Base-by-base conservation (phyloP, 2,329 filamentous ascomycete species). In the Microthyrium microscopicum region DNA sequence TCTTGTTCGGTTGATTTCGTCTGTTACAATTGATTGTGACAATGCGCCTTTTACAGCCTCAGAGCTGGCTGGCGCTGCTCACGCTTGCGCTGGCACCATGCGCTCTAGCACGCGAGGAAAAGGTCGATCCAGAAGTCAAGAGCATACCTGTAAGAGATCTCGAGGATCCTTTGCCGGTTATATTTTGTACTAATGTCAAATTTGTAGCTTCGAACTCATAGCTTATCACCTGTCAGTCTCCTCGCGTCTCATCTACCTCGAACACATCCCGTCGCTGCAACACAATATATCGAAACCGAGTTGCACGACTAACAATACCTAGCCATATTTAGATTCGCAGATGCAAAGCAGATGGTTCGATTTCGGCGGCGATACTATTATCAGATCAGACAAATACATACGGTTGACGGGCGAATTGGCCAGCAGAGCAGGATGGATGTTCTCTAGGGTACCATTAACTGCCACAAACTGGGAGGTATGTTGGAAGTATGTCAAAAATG, bases 331-430 rank as follows among this genome's bases (percentile, higher is more conserved):
- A 47, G 89, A 98, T 61, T 89, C 84, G 40, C 89, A 95, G 57
- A 85, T 95, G 77, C 80, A 91, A 62, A 93, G 82, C 62, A 77
- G 89, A 53, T 98, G 89, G 87, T 98, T 87, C 60, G 89, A 98
- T 62, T 98, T 91, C 69, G 89, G 89, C 53, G 89, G 87, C 52
- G 84, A 93, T 61, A 83, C 87, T 26, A 77, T 98, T 47, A 70
- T 94, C 49, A 66, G 73, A 43, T 68, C 72, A 41, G 73, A 78
- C 50, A 66, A 70, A 58, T 94, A 95, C 59, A 78, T 98, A 46
- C 84, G 89, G 45, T 72, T 98, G 37, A 85, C 85, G 20, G 80
- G 83, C 38, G 84, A 95, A 58, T 77, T 79, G 41, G 80, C 81
- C 39, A 94, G 87, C 47, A 83, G 92, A 58, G 70, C 74, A 48